A percentile compares a stretch with the other conserved stretches of the same genome.
Evolutionary conservation across 2,329 filamentous ascomycete species (phyloP).

Genomic region (Xylaria arbuscula): DNA sequence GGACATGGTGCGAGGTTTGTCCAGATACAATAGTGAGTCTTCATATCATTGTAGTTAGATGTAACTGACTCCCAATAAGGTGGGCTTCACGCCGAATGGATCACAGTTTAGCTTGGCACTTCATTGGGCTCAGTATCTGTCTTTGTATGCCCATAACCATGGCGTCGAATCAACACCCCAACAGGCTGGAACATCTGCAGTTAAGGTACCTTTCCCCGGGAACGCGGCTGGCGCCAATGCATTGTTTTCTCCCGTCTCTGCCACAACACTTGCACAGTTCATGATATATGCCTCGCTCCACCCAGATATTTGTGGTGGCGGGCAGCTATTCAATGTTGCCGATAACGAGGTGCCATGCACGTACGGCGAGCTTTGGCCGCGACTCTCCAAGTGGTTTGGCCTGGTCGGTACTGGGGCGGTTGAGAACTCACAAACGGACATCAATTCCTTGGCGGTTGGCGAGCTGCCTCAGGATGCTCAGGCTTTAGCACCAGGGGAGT

Average conservation of each 20-base stretch:
- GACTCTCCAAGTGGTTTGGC: slow-evolving; percentile 50
- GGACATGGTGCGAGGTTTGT: slow-evolving; percentile 55
- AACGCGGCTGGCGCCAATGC: slow-evolving; percentile 42
- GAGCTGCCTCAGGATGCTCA: slow-evolving; percentile 11
- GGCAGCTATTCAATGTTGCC: slow-evolving; percentile 50
- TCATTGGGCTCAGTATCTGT: slow-evolving; percentile 56
- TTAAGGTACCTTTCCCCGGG: slow-evolving; percentile 49
- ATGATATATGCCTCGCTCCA: slow-evolving; percentile 49
- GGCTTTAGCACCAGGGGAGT: slow-evolving; percentile 46
- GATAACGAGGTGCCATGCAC: slow-evolving; percentile 46
- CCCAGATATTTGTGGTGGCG: slow-evolving; percentile 44
- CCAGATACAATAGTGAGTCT: slow-evolving; percentile 51
- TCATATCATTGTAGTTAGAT: not conserved
- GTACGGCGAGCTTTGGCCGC: slow-evolving; percentile 50
- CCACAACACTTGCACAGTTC: slow-evolving; percentile 47
- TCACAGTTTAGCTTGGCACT: slow-evolving; percentile 52
- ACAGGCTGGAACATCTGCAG: not conserved
- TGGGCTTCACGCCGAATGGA: slow-evolving; percentile 54
- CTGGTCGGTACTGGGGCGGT: slow-evolving; percentile 45
- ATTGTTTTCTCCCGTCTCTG: slow-evolving; percentile 51
- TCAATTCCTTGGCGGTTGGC: slow-evolving; percentile 8
- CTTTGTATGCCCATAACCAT: slow-evolving; percentile 51
- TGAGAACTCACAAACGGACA: not conserved
- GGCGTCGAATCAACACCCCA: slow-evolving; percentile 20
- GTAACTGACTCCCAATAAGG: slow-evolving; percentile 21